A percentile compares a stretch with the other conserved stretches of the same genome.
These are phyloP conservation scores for Candida namnaoensis DNA, from an alignment of 805 yeast species.

Conservation along the genomic window DNA sequence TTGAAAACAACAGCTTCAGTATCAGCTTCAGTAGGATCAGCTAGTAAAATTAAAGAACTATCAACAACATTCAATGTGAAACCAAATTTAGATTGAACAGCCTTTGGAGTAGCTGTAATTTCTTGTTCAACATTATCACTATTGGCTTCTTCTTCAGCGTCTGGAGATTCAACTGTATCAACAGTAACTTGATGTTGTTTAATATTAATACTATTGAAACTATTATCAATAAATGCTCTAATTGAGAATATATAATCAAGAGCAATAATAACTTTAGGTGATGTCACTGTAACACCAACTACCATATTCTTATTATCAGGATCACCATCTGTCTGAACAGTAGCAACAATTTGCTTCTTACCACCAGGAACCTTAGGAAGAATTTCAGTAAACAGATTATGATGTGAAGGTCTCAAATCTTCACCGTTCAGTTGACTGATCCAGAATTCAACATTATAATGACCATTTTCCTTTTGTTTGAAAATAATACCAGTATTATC, in stretches of 20 bases:
- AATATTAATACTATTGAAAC: conserved; percentile 16
- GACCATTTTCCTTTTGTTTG: conserved; percentile 41
- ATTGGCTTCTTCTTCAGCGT: not conserved
- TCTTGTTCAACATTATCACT: conserved; percentile 4
- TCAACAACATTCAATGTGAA: conserved; percentile 64
- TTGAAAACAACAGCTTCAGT: conserved; percentile 90
- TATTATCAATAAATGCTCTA: conserved; percentile 51
- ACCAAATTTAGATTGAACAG: conserved; percentile 22
- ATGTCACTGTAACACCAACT: conserved; percentile 59
- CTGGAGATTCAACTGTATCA: too few relatives aligned
- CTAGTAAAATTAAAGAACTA: conserved; percentile 70
- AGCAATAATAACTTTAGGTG: conserved; percentile 75
- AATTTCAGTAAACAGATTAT: conserved; percentile 70
- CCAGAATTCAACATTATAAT: conserved; percentile 50
- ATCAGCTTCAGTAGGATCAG: conserved; percentile 59
- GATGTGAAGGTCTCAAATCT: conserved; percentile 56
- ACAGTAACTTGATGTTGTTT: not conserved
- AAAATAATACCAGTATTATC: conserved; percentile 47
- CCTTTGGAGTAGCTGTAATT: not conserved
- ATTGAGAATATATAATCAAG: conserved; percentile 79
- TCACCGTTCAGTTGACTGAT: conserved; percentile 68
- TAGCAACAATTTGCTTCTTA: conserved; percentile 64
- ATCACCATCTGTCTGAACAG: conserved; percentile 33
- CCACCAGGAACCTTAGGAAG: conserved; percentile 62
- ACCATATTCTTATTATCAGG: conserved; percentile 33